Conservation (phyloP, 495 filamentous ascomycete species). For the Durotheca rogersii region DNA sequence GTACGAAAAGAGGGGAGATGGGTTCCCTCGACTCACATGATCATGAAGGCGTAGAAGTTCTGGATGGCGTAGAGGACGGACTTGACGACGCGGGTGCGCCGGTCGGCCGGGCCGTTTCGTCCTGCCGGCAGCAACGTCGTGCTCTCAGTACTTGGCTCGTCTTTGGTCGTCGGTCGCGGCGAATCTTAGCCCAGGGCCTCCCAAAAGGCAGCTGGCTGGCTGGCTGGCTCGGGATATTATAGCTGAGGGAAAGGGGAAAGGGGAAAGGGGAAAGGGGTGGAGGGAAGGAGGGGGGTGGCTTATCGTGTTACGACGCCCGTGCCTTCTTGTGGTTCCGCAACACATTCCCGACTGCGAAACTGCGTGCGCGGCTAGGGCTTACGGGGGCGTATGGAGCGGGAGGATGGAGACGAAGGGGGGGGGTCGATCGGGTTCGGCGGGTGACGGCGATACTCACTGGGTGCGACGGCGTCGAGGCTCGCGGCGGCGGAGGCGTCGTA, state of each 20-base stretch:
- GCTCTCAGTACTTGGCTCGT: conserved; percentile 54
- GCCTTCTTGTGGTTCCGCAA: too few species aligned
- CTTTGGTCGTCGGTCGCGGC: conserved; percentile 27
- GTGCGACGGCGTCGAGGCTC: conserved; percentile 50
- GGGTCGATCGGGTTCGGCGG: not conserved
- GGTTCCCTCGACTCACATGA: conserved; percentile 81
- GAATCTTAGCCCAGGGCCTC: conserved; percentile 31
- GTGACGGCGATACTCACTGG: conserved; percentile 52
- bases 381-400: too few species aligned
- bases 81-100: conserved; percentile 71
- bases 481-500: conserved; percentile 66
- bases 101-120: conserved; percentile 44
- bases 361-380: too few species aligned
- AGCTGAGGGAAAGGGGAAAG: too few species aligned
- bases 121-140: conserved; percentile 56
- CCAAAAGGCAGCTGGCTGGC: conserved; percentile 26
- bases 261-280: conserved; percentile 9
- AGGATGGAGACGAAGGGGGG: too few species aligned
- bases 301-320: too few species aligned
- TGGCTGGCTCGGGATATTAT: too few species aligned
- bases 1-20: too few species aligned
- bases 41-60: conserved; percentile 98
- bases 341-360: too few species aligned
- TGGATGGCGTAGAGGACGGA: conserved; percentile 85
- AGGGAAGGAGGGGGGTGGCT: not conserved